phyloP scores from a whole-genome alignment of 139 green algal genomes.

The Zygnema cylindricum region DNA sequence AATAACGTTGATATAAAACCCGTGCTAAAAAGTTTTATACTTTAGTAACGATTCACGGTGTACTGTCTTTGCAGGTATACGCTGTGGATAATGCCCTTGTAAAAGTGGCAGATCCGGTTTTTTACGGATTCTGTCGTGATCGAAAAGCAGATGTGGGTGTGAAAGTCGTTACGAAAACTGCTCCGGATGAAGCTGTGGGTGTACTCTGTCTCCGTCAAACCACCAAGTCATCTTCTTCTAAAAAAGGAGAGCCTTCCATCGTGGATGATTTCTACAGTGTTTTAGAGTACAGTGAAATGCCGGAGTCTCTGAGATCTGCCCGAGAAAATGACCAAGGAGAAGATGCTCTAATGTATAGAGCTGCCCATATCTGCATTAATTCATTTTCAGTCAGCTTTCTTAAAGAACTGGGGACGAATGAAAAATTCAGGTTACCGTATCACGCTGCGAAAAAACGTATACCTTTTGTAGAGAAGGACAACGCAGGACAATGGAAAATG shows the following conservation, averaged over 20 bases:
- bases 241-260: not conserved
- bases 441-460: constrained; percentile 89
- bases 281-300: constrained; percentile 58
- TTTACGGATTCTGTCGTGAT: constrained; percentile 59
- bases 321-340: not conserved
- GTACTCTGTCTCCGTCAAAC: constrained; percentile 37
- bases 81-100: constrained; percentile 63
- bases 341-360: constrained; percentile 63
- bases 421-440: constrained; percentile 68
- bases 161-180: constrained; percentile 47
- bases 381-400: constrained; percentile 87
- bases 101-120: constrained; percentile 54
- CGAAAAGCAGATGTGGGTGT: constrained; percentile 43
- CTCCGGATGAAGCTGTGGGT: constrained; percentile 57
- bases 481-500: constrained; percentile 57
- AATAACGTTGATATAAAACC: too few relatives aligned
- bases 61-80: constrained; percentile 52
- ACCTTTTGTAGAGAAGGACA: constrained; percentile 56
- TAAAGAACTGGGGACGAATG: not conserved
- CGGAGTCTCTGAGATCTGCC: constrained; percentile 10
- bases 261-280: constrained; percentile 38
- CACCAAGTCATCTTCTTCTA: not conserved
- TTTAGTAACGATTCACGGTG: too few relatives aligned
- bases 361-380: constrained; percentile 97
- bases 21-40: too few relatives aligned